These are phyloP conservation scores for Arctium lappa DNA, from an alignment of 129 eudicot species.

Conservation along the genomic window DNA sequence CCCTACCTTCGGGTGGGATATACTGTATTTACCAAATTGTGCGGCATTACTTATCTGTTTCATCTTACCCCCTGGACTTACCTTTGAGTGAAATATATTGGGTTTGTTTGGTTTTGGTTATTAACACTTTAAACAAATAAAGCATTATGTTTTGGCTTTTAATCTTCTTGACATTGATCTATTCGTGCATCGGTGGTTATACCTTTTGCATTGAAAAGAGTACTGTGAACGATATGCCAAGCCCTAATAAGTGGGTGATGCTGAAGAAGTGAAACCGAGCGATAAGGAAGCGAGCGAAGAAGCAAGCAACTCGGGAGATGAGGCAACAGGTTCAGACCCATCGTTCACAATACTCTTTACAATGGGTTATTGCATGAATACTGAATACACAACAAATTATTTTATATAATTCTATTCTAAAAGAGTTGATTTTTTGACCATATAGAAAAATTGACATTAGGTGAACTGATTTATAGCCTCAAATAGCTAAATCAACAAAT, in stretches of 20 bases:
- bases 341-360: too few species aligned
- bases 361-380: too few species aligned
- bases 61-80: background rate
- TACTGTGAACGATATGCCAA: conserved; percentile 64
- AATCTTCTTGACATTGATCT: background rate
- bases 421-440: too few species aligned
- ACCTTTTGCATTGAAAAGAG: conserved; percentile 37
- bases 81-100: background rate
- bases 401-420: too few species aligned
- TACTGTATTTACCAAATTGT: background rate
- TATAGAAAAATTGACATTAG: too few species aligned
- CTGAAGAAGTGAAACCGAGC: conserved; percentile 48
- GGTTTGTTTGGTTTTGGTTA: background rate
- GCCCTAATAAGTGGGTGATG: conserved; percentile 57
- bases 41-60: background rate
- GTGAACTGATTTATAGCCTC: too few species aligned
- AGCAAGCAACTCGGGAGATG: conserved; percentile 54
- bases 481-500: too few species aligned
- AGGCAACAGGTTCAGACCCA: conserved; percentile 44
- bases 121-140: background rate
- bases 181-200: background rate
- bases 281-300: conserved; percentile 62
- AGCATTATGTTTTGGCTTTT: background rate
- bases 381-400: too few species aligned
- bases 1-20: background rate